A percentile compares a stretch with the other conserved stretches of the same genome.
phyloP scores from a whole-genome alignment of 2,329 filamentous ascomycete genomes.

The Neoascochyta sp. region DNA sequence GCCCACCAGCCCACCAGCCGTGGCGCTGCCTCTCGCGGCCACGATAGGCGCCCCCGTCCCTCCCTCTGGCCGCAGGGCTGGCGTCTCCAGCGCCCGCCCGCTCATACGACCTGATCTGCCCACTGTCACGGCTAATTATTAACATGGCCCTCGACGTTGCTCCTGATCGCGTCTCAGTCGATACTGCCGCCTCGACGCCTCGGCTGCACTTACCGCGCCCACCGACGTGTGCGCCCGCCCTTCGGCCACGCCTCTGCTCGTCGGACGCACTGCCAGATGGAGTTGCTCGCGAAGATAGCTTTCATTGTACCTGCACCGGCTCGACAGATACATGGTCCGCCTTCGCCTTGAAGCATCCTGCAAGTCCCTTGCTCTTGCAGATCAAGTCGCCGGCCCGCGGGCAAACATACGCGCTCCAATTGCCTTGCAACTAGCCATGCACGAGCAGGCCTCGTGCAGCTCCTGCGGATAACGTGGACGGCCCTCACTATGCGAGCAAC shows the following conservation, averaged over 20 bases:
- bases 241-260: slow-evolving; percentile 14
- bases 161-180: slow-evolving; percentile 7
- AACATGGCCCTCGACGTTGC: slow-evolving; percentile 21
- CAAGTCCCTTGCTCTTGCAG: slow-evolving; percentile 36
- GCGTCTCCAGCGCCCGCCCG: slow-evolving; percentile 19
- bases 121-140: slow-evolving; percentile 39
- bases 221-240: slow-evolving; percentile 15
- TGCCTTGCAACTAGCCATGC: slow-evolving; percentile 11
- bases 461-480: slow-evolving; percentile 23
- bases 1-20: slow-evolving; percentile 22
- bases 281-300: slow-evolving; percentile 14
- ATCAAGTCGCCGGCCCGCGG: slow-evolving; percentile 36
- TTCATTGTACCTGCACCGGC: slow-evolving; percentile 38
- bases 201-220: too few species aligned
- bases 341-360: slow-evolving; percentile 26
- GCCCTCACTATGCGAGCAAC: slow-evolving; percentile 31
- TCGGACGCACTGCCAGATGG: slow-evolving; percentile 27
- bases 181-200: too few species aligned
- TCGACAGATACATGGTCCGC: slow-evolving; percentile 33
- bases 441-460: slow-evolving; percentile 28
- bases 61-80: slow-evolving; percentile 32
- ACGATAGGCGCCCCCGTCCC: slow-evolving; percentile 27
- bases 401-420: slow-evolving; percentile 32
- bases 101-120: slow-evolving; percentile 12
- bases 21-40: slow-evolving; percentile 25